A percentile compares a stretch with the other conserved stretches of the same genome.
These are phyloP conservation scores for Posidonia oceanica DNA, from an alignment of 116 monocot genomes.

Conservation along the genomic window DNA sequence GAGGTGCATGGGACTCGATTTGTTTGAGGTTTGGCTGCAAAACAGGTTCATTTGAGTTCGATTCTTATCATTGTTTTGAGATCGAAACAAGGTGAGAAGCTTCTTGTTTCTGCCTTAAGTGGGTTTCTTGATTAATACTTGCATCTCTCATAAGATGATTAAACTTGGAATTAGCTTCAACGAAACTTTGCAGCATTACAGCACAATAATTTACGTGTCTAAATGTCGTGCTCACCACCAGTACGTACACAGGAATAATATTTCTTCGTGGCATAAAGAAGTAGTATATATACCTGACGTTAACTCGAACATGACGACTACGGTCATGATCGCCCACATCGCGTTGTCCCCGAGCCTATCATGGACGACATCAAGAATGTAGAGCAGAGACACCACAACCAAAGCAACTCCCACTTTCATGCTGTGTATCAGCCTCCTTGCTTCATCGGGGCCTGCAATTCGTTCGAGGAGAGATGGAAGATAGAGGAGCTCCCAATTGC, in stretches of 20 bases:
- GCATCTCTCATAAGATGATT: no score
- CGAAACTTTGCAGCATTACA: no score
- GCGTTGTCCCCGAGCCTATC: constrained; percentile 37
- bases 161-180: no score
- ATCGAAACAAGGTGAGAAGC: no score
- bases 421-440: constrained; percentile 19
- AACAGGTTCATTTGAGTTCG: no score
- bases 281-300: constrained; percentile 24
- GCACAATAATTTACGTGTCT: no score
- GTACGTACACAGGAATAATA: not conserved
- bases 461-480: not conserved
- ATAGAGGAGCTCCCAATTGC: not conserved
- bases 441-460: not conserved
- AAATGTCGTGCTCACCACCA: no score
- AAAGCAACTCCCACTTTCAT: constrained; percentile 34
- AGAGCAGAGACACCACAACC: constrained; percentile 38
- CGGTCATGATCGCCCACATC: constrained; percentile 61
- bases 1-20: no score
- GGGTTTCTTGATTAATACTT: no score
- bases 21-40: no score
- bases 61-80: no score
- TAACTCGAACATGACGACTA: constrained; percentile 45
- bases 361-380: constrained; percentile 34
- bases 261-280: not conserved
- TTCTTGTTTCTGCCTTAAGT: no score